Evolutionary conservation across 192 early-diverging fungal species (phyloP).

Genomic region (Gaertneriomyces sp.): DNA sequence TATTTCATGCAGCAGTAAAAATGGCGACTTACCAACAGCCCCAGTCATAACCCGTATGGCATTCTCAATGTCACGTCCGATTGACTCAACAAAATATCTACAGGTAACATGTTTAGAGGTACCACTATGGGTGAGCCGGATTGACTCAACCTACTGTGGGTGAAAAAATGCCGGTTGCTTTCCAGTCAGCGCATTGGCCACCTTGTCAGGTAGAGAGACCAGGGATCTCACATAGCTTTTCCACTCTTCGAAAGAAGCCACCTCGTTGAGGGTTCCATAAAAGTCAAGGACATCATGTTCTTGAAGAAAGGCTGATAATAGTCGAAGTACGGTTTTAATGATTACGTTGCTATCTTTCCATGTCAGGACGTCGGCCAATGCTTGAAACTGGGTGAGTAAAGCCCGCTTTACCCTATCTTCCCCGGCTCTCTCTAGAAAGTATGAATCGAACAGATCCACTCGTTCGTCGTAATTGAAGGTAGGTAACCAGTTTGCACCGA

Average conservation of each 20-base stretch:
- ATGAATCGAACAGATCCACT: conserved; percentile 6
- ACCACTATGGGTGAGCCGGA: neutral
- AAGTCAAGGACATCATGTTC: neutral
- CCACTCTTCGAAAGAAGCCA: neutral
- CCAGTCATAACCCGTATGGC: too few relatives aligned
- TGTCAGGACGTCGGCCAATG: neutral
- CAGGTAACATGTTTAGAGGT: too few relatives aligned
- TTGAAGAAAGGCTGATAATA: neutral
- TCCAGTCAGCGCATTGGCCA: conserved; percentile 2
- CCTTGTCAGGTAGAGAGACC: conserved; percentile 7
- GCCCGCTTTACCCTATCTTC: too few relatives aligned
- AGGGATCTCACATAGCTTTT: neutral
- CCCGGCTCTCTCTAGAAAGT: neutral
- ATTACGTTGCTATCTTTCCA: neutral
- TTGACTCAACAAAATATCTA: too few relatives aligned
- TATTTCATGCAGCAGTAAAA: too few relatives aligned
- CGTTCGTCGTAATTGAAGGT: neutral
- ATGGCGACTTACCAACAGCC: too few relatives aligned
- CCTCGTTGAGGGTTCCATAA: neutral
- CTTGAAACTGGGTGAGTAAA: neutral
- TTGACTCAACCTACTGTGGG: neutral
- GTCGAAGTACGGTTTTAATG: neutral
- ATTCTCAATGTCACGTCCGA: too few relatives aligned
- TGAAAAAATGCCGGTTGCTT: conserved; percentile 3
- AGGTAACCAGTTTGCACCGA: conserved; percentile 1